phyloP scores from a whole-genome alignment of 2,329 filamentous ascomycete genomes.

The Pseudocercospora pini-densiflorae region DNA sequence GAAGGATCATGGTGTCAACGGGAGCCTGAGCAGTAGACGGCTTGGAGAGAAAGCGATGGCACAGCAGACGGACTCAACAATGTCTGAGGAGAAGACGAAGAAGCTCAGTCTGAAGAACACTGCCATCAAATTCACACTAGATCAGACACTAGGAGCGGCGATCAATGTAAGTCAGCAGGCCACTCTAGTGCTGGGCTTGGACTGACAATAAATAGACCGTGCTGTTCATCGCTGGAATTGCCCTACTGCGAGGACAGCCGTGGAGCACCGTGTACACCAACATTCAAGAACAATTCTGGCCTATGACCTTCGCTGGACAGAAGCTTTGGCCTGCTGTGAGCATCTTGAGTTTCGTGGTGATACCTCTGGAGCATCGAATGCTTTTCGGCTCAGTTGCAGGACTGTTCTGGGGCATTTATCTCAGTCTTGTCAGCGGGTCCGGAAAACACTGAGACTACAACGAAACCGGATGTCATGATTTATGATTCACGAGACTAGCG shows the following conservation, averaged over 20 bases:
- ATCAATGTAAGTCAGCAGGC: conserved; percentile 54
- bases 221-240: conserved; percentile 64
- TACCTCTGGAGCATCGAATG: conserved; percentile 72
- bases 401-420: conserved; percentile 74
- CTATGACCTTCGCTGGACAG: conserved; percentile 70
- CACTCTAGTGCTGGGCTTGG: not conserved
- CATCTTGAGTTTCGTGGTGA: conserved; percentile 70
- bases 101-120: conserved; percentile 65
- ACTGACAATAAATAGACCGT: conserved; percentile 50
- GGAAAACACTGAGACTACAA: not conserved
- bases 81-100: conserved; percentile 4
- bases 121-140: conserved; percentile 67
- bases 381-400: conserved; percentile 74
- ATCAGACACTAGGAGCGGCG: conserved; percentile 69
- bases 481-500: not conserved
- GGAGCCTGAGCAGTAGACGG: not conserved
- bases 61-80: conserved; percentile 21
- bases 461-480: not conserved
- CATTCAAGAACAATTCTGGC: conserved; percentile 39
- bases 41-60: conserved; percentile 36
- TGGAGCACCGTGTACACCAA: conserved; percentile 24
- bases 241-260: conserved; percentile 54
- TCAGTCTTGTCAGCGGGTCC: conserved; percentile 62
- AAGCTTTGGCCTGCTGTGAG: conserved; percentile 75
- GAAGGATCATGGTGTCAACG: conserved; percentile 18